Evolutionary conservation across 1,284 basidiomycete species (phyloP), one percentile per base, ranked within the genome.

Genomic region (Apiotrichum brassicae): DNA sequence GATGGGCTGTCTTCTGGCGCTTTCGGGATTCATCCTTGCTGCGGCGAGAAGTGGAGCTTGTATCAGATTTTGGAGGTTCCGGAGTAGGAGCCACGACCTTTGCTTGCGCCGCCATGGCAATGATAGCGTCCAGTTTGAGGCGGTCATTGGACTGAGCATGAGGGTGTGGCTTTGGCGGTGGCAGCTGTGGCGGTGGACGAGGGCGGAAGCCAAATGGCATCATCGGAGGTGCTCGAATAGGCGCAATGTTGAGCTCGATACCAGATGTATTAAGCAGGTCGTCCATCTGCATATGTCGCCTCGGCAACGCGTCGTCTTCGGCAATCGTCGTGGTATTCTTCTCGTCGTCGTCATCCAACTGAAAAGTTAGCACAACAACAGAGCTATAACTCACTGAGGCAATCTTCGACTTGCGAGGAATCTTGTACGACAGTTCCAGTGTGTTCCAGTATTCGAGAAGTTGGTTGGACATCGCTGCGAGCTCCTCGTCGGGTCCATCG

Each of bases 121-220:
- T 70, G 57, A 74, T 76, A 6, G 70, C 71, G 23, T 75, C 72
- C 2, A 75, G 58, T 49, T 70, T 66, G 8, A 54, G 56, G 12
- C 64, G 57, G 26, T 70, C 61, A 25, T 50, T 38, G 14, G 53
- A 37, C 4, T 49, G 48, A 0, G 58, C 45, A 11, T 45, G 46
- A 6, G 60, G 35, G 2, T 48, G 57, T 1, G 47, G 49, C n/a
- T 49, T 48, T 30, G 53, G 55, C 3, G 53, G 53, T 3, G 54
- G 55, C 6, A 59, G 58, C 1, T 62, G 58, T 0, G 65, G 56
- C 9, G 56, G 58, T 30, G 46, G 63, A 55, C 33, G 48, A 18
- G 16, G 54, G 53, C 14, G 57, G 43, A 34, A 34, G 23, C 37
- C 19, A 16, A 44, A 25, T 6, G 22, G 43, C n/a, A 24, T 19